Evolutionary conservation across 2,329 filamentous ascomycete species (phyloP), one percentile per base, ranked within the genome.

Genomic region (Penicillium sp.): DNA sequence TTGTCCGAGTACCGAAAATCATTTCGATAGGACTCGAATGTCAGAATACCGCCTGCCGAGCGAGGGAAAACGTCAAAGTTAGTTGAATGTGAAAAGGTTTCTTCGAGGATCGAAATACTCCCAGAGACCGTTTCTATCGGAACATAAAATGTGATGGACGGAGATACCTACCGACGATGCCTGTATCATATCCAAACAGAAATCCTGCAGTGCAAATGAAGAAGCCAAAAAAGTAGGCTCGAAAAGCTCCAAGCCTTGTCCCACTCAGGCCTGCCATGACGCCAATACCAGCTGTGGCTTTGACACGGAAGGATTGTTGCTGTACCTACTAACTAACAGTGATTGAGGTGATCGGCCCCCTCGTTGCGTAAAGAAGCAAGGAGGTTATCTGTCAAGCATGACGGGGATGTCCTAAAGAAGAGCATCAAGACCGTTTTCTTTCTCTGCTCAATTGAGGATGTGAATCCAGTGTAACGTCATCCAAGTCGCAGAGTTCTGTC

Each of bases 1-100:
- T 68, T 61, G 43, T 74, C 65, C 33, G 62, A 61, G 51, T 73
- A 76, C 9, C 64, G 51, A 51, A 73, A 75, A 49, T 73, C 70
- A 25, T 65, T 49, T 39, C 68, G 56, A 50, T 73, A 76, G 0
- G 71, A 70, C 7, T 61, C 47, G 9, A 76, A 61, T 5, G 69
- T 73, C 32, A 76, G 64, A 11, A 76, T 72, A 35, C 73, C 73
- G 6, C 72, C 57, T 59, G n/a, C 7, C 3, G 5, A 36, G 38
- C 2, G 4, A 12, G 11, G 25, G 4, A n/a, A 18, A 18, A 18
- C 3, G 29, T 9, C 25, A 9, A 5, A 39, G 28, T 24, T 32
- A 32, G 29, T 32, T 32, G 3, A 4, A 32, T 7, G 3, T 32
- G 3, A 3, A 7, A 5, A 5, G 4, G 11, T 32, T 11, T 1